Percentiles rank a stretch among this genome's conserved stretches.
These are phyloP conservation scores for Calonectria montana DNA, from an alignment of 2,329 filamentous ascomycete species.

Conservation along the genomic window DNA sequence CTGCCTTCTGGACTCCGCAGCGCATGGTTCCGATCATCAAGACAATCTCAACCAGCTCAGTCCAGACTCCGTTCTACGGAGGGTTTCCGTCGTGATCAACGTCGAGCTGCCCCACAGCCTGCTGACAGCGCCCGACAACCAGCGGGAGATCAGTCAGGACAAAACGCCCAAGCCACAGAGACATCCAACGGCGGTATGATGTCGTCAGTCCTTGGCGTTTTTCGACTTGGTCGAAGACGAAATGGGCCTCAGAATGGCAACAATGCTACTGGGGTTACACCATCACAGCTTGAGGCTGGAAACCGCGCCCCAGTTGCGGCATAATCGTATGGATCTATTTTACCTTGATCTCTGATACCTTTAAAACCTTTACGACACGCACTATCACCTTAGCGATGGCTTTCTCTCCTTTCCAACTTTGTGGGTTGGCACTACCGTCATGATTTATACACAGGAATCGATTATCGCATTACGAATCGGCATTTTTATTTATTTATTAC, in stretches of 20 bases:
- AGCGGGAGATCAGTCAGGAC: neutral
- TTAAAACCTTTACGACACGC: conserved; percentile 34
- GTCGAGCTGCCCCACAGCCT: conserved; percentile 9
- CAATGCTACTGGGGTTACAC: conserved; percentile 47
- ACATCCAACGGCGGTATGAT: conserved; percentile 39
- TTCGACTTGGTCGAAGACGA: conserved; percentile 47
- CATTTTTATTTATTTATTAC: conserved; percentile 34
- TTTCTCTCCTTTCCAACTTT: conserved; percentile 43
- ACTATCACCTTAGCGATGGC: conserved; percentile 42
- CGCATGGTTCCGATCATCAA: conserved; percentile 50
- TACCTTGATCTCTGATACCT: conserved; percentile 15
- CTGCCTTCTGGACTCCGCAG: conserved; percentile 57
- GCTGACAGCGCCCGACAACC: conserved; percentile 11
- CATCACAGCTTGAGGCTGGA: conserved; percentile 61
- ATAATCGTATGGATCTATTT: conserved; percentile 23
- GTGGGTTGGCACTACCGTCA: conserved; percentile 40
- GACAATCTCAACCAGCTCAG: conserved; percentile 3
- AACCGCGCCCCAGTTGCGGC: conserved; percentile 41
- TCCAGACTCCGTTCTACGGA: neutral
- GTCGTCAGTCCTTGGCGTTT: conserved; percentile 46
- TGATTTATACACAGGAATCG: conserved; percentile 42
- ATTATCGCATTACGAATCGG: conserved; percentile 41
- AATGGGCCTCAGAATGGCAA: conserved; percentile 27
- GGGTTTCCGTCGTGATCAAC: neutral
- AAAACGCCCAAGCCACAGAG: neutral